Base-by-base conservation (phyloP, 2,329 filamentous ascomycete species). In the Aotearoamyces nothofagi region DNA sequence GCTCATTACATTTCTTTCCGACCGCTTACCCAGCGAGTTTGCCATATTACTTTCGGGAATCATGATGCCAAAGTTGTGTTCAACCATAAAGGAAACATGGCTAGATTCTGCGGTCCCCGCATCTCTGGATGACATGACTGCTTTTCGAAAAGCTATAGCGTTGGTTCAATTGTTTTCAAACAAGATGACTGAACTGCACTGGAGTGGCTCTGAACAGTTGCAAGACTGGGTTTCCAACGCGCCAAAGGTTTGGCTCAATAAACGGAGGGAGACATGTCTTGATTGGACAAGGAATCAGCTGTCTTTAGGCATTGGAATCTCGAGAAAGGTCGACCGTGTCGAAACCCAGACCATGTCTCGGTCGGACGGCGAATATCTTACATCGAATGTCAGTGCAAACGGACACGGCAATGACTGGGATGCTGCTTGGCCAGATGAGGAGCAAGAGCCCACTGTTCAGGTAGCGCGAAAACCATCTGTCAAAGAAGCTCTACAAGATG, bases 191-290 rank as follows among this genome's bases (percentile, higher is more conserved):
- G 53, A 57, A 5, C 57, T 75, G 11, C 63, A 67, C 0, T 87
- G 81, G 63, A 60, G 63, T 10, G 64, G 64, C 4, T 59, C 68
- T 26, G 57, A 63, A 9, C 68, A 76, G 17, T 55, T 98, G 20
- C 62, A 69, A 24, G 71, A 81, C 14, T 98, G 90, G 87, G 74
- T 82, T 0, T 69, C 75, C 22, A 74, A 77, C 36, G 78, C 82
- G 1, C 80, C 84, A 0, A 71, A 72, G 33, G 74, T 83, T 15
- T 98, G 90, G 90, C 64, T 96, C 9, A 69, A 69, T 2, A 87
- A 83, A 48, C 78, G 84, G 39, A 73, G 80, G 43, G 84, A 92
- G 44, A 72, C 66, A 17, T 75, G 82, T 0, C 63, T 98, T 14
- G 77, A 86, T 36, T 65, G 68, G 17, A 72, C 92, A 9, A 71